Evolutionary conservation across 768 basidiomycete genomes (phyloP).

Genomic region (Lactarius trivialis): DNA sequence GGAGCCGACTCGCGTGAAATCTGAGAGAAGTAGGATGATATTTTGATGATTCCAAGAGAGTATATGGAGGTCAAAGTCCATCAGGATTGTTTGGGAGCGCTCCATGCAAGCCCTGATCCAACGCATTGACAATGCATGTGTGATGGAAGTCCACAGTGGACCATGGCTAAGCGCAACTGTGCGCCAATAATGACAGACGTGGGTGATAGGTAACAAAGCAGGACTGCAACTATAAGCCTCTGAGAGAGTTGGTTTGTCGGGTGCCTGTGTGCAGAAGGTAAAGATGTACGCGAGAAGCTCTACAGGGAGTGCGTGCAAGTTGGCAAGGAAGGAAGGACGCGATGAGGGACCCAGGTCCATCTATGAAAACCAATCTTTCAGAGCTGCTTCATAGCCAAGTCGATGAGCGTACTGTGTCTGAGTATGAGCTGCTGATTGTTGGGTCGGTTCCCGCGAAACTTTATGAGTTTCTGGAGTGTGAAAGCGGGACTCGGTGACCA

Average conservation of each 20-base stretch:
- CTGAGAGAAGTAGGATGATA: neutral
- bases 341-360: neutral
- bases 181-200: too few relatives aligned
- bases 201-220: too few relatives aligned
- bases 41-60: neutral
- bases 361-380: neutral
- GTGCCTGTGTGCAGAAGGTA: too few relatives aligned
- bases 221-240: too few relatives aligned
- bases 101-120: neutral
- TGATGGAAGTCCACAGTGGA: neutral
- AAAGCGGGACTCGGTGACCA: too few relatives aligned
- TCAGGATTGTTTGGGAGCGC: too few relatives aligned
- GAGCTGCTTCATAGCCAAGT: too few relatives aligned
- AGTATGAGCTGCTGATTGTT: too few relatives aligned
- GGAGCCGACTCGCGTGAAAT: neutral
- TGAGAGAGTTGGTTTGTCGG: neutral
- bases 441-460: too few relatives aligned
- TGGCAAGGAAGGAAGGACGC: too few relatives aligned
- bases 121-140: neutral
- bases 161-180: too few relatives aligned
- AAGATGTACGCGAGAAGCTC: neutral
- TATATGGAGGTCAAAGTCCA: neutral
- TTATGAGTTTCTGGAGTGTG: too few relatives aligned
- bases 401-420: neutral
- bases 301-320: neutral